Evolutionary conservation across 257 asterid genomes (phyloP).

Genomic region (Coffea canephora): DNA sequence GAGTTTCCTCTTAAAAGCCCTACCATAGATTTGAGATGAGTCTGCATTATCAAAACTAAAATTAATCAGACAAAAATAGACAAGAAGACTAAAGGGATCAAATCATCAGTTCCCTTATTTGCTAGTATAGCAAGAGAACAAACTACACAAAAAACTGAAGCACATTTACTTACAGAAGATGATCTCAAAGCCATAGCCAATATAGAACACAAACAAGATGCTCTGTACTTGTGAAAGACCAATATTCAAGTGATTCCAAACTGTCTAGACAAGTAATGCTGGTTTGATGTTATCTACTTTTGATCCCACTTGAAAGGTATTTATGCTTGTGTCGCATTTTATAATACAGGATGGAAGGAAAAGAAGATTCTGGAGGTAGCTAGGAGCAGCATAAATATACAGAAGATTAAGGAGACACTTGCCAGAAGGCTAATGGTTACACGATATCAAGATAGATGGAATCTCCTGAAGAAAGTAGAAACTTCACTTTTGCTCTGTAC

Average conservation of each 20-base stretch:
- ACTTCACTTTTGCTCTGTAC: not conserved
- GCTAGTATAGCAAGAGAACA: too few species aligned
- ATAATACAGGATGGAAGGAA: not conserved
- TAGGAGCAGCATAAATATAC: not conserved
- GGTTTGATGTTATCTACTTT: too few species aligned
- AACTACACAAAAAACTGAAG: too few species aligned
- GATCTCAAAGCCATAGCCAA: conserved; percentile 28
- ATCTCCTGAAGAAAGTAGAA: not conserved
- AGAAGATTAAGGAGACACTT: not conserved
- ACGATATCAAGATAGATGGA: not conserved
- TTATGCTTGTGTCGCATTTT: not conserved
- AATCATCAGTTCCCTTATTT: not conserved
- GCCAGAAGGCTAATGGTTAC: not conserved
- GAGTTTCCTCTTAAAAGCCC: conserved; percentile 24
- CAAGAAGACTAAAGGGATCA: not conserved
- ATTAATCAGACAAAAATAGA: not conserved
- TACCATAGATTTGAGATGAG: conserved; percentile 18
- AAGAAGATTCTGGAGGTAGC: conserved; percentile 3
- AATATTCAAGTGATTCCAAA: too few species aligned
- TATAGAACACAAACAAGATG: not conserved
- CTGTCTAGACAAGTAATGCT: too few species aligned
- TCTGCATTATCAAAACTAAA: conserved; percentile 13
- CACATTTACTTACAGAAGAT: conserved; percentile 18
- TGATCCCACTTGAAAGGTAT: too few species aligned
- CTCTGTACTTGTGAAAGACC: not conserved